A percentile compares a stretch with the other conserved stretches of the same genome.
Conservation (phyloP, 257 asterid species). For the Nemophila menziesii region DNA sequence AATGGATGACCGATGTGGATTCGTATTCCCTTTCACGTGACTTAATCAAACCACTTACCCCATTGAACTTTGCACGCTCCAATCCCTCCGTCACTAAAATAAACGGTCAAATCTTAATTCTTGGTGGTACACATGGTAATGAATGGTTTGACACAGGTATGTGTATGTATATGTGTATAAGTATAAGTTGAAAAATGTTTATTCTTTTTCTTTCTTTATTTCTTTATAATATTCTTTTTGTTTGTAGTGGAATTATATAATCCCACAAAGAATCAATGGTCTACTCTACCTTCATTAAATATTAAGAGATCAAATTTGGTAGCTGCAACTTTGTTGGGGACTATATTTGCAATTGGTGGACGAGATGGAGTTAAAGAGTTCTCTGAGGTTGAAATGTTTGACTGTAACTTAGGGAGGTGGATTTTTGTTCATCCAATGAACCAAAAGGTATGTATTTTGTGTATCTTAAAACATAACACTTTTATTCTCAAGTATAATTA, state of each 20-base stretch:
- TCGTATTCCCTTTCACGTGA: slow-evolving; percentile 33
- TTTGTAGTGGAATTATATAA: slow-evolving; percentile 60
- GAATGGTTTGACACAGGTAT: slow-evolving; percentile 55
- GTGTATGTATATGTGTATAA: not conserved
- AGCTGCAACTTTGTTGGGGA: slow-evolving; percentile 33
- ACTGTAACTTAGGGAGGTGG: slow-evolving; percentile 45
- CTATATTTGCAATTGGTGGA: slow-evolving; percentile 56
- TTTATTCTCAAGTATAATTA: too few relatives aligned
- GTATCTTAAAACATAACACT: not conserved
- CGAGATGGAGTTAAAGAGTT: slow-evolving; percentile 43
- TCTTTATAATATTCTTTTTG: slow-evolving; percentile 3
- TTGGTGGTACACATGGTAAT: slow-evolving; percentile 40
- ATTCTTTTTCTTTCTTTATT: slow-evolving; percentile 1
- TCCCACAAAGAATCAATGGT: slow-evolving; percentile 39
- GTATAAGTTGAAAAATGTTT: not conserved
- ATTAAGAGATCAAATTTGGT: slow-evolving; percentile 40
- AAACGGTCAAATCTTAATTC: slow-evolving; percentile 38
- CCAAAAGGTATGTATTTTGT: slow-evolving; percentile 37
- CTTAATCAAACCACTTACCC: slow-evolving; percentile 22
- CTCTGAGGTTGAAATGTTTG: slow-evolving; percentile 61
- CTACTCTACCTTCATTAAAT: slow-evolving; percentile 34
- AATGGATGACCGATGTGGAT: slow-evolving; percentile 31
- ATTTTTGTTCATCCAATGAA: slow-evolving; percentile 37
- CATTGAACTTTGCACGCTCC: slow-evolving; percentile 34
- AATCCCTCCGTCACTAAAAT: slow-evolving; percentile 35